phyloP scores from a whole-genome alignment of 495 filamentous ascomycete genomes.

The Hypoxylon lienhwacheense region DNA sequence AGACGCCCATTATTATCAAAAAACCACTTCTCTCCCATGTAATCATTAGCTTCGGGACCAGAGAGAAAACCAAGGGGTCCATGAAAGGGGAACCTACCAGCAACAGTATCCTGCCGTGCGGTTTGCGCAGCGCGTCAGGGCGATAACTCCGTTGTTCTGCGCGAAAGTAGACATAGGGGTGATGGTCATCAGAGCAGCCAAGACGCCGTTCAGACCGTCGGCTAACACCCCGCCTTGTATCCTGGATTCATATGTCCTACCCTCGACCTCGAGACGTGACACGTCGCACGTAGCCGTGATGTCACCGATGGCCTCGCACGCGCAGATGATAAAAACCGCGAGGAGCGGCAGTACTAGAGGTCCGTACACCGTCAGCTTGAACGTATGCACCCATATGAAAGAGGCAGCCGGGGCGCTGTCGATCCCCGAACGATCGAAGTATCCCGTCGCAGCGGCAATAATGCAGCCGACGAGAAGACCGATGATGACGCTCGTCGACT shows the following conservation, averaged over 20 bases:
- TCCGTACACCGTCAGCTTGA: conserved; percentile 76
- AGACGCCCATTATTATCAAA: conserved; percentile 84
- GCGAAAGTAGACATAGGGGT: conserved; percentile 77
- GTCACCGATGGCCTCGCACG: conserved; percentile 88
- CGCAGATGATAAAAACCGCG: conserved; percentile 84
- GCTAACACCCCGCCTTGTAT: conserved; percentile 89
- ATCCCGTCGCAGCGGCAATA: conserved; percentile 79
- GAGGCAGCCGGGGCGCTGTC: conserved; percentile 70
- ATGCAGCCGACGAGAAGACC: conserved; percentile 86
- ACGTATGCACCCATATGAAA: conserved; percentile 91
- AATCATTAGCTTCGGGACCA: conserved; percentile 41
- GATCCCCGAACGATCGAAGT: conserved; percentile 75
- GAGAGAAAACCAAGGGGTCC: not conserved
- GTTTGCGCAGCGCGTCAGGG: conserved; percentile 86
- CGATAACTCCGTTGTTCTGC: conserved; percentile 93
- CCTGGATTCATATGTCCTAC: conserved; percentile 77
- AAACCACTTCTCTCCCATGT: conserved; percentile 62
- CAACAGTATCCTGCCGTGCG: conserved; percentile 77
- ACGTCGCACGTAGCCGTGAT: conserved; percentile 79
- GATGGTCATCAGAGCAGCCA: conserved; percentile 82
- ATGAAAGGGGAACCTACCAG: conserved; percentile 41
- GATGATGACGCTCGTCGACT: conserved; percentile 71
- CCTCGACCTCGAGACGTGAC: conserved; percentile 79
- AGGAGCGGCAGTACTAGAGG: conserved; percentile 82
- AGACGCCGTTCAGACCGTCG: conserved; percentile 79